Percentiles rank a stretch among this genome's conserved stretches.
These are phyloP conservation scores for Talaromyces wortmannii DNA, from an alignment of 495 filamentous ascomycete species.

Conservation along the genomic window DNA sequence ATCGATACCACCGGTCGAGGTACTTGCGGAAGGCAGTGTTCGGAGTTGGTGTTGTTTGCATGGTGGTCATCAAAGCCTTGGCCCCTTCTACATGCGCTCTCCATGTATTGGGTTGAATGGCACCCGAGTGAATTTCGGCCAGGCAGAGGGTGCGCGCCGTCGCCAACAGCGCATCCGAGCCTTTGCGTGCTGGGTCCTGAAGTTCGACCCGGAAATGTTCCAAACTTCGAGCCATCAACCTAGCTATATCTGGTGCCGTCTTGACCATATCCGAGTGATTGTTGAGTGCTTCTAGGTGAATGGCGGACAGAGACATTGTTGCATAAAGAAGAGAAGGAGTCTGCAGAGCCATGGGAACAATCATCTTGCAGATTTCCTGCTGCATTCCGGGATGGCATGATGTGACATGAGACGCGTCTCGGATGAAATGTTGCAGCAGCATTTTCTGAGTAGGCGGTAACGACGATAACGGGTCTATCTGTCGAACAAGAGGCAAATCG, in stretches of 20 bases:
- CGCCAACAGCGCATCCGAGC: slow-evolving; percentile 35
- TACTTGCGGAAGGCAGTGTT: slow-evolving; percentile 33
- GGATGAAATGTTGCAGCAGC: slow-evolving; percentile 38
- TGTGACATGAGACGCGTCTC: slow-evolving; percentile 39
- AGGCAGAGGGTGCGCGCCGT: slow-evolving; percentile 42
- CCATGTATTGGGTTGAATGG: slow-evolving; percentile 40
- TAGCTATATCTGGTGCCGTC: slow-evolving; percentile 36
- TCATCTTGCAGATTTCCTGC: slow-evolving; percentile 38
- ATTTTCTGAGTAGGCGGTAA: slow-evolving; percentile 31
- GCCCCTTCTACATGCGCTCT: slow-evolving; percentile 40
- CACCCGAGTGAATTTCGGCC: slow-evolving; percentile 42
- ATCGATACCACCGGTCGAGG: slow-evolving; percentile 39
- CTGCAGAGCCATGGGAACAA: slow-evolving; percentile 40
- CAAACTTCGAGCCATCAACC: slow-evolving; percentile 35
- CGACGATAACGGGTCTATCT: slow-evolving; percentile 35
- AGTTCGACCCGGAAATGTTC: slow-evolving; percentile 40
- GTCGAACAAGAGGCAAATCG: slow-evolving; percentile 19
- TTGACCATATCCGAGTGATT: slow-evolving; percentile 37
- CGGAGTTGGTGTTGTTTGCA: slow-evolving; percentile 11
- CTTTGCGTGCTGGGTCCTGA: slow-evolving; percentile 26
- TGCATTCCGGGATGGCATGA: slow-evolving; percentile 40
- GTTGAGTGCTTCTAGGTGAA: slow-evolving; percentile 36
- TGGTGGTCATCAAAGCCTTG: slow-evolving; percentile 27
- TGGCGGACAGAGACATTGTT: slow-evolving; percentile 40
- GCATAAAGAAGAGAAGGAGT: slow-evolving; percentile 39